A percentile compares a stretch with the other conserved stretches of the same genome.
phyloP scores from a whole-genome alignment of 768 basidiomycete genomes.

The Leucocoprinus sp. region DNA sequence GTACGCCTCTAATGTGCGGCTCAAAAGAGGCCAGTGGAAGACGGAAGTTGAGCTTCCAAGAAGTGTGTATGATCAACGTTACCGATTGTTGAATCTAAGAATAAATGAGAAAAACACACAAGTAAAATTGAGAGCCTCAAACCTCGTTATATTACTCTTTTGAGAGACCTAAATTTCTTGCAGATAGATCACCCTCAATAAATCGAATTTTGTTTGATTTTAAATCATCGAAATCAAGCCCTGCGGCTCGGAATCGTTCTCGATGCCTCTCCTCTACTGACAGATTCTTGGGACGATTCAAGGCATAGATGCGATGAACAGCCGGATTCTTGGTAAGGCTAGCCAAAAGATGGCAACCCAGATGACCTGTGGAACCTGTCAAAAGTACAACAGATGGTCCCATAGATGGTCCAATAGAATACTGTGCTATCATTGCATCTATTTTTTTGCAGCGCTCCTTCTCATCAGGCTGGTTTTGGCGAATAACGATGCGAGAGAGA shows the following conservation, averaged over 20 bases:
- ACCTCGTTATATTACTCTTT: slow-evolving; percentile 17
- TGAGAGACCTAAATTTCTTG: slow-evolving; percentile 23
- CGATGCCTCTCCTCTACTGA: slow-evolving; percentile 19
- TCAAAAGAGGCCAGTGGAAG: slow-evolving; percentile 44
- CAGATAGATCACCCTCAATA: slow-evolving; percentile 24
- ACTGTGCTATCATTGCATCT: slow-evolving; percentile 32
- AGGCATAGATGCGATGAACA: slow-evolving; percentile 24
- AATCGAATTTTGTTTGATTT: slow-evolving; percentile 24
- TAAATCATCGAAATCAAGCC: slow-evolving; percentile 20
- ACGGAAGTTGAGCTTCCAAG: slow-evolving; percentile 40
- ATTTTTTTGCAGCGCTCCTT: slow-evolving; percentile 17
- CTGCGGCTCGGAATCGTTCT: slow-evolving; percentile 22
- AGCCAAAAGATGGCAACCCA: slow-evolving; percentile 28
- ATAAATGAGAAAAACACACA: slow-evolving; percentile 12
- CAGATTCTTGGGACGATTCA: slow-evolving; percentile 20
- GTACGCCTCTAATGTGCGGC: slow-evolving; percentile 35
- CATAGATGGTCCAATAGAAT: slow-evolving; percentile 19
- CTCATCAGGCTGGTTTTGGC: slow-evolving; percentile 2
- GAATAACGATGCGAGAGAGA: slow-evolving; percentile 12
- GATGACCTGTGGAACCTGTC: slow-evolving; percentile 33
- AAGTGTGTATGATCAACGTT: slow-evolving; percentile 32
- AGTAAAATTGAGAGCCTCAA: not conserved
- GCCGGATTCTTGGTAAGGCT: slow-evolving; percentile 16
- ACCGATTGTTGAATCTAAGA: slow-evolving; percentile 24
- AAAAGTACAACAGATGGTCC: slow-evolving; percentile 24